Evolutionary conservation across 306 rosid species (phyloP).

Genomic region (Canavalia ensiformis): DNA sequence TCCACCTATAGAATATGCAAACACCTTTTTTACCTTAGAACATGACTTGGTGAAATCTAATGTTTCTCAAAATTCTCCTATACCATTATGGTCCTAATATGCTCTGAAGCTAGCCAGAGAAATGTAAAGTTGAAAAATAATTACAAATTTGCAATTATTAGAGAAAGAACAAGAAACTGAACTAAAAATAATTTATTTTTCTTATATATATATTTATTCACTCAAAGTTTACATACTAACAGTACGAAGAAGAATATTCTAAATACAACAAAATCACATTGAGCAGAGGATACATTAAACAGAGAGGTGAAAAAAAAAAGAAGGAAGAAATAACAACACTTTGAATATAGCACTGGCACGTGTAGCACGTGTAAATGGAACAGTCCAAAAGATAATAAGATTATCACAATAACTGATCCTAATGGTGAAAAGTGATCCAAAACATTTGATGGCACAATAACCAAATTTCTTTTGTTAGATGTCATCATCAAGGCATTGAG

Average conservation of each 20-base stretch:
- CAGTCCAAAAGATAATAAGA: background rate
- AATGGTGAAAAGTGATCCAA: slow-evolving; percentile 25
- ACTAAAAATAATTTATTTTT: slow-evolving; percentile 39
- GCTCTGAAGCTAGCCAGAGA: too few species aligned
- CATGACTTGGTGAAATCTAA: too few species aligned
- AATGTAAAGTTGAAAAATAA: too few species aligned
- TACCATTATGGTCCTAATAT: too few species aligned
- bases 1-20: too few species aligned
- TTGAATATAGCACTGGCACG: slow-evolving; percentile 29
- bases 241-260: slow-evolving; percentile 44
- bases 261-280: slow-evolving; percentile 39
- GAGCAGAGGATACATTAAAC: slow-evolving; percentile 20
- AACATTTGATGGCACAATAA: slow-evolving; percentile 17
- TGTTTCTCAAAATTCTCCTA: too few species aligned
- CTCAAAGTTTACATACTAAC: slow-evolving; percentile 41
- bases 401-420: slow-evolving; percentile 27
- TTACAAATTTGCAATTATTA: background rate
- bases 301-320: background rate
- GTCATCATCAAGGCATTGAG: slow-evolving; percentile 36
- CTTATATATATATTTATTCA: slow-evolving; percentile 15
- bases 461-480: slow-evolving; percentile 9
- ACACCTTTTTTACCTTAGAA: too few species aligned
- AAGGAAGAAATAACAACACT: background rate
- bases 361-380: slow-evolving; percentile 41
- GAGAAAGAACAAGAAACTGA: background rate